phyloP scores from a whole-genome alignment of 805 yeast species.

The Torulaspora maleeae region DNA sequence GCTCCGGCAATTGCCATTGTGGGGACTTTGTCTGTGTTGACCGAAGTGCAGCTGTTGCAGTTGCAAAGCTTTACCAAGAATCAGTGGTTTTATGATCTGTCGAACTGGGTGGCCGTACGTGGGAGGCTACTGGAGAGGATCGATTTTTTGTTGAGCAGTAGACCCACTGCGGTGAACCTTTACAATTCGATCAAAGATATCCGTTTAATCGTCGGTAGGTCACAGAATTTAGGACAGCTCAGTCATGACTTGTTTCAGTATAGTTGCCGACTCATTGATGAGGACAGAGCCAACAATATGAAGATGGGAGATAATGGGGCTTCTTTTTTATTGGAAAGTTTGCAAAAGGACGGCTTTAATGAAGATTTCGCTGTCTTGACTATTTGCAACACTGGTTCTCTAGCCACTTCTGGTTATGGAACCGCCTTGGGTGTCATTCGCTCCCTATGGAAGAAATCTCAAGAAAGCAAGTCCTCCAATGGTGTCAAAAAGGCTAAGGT shows the following conservation, averaged over 20 bases:
- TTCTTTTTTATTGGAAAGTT: slow-evolving; percentile 49
- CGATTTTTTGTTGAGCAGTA: slow-evolving; percentile 62
- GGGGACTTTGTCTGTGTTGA: slow-evolving; percentile 76
- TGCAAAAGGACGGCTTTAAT: slow-evolving; percentile 44
- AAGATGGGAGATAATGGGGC: slow-evolving; percentile 80
- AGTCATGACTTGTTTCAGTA: slow-evolving; percentile 39
- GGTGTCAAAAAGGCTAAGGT: slow-evolving; percentile 26
- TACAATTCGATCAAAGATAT: slow-evolving; percentile 57
- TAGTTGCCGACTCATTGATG: slow-evolving; percentile 56
- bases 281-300: slow-evolving; percentile 73
- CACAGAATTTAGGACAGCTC: slow-evolving; percentile 26
- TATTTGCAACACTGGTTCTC: slow-evolving; percentile 92
- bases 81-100: slow-evolving; percentile 35
- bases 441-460: slow-evolving; percentile 50
- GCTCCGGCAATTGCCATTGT: slow-evolving; percentile 98
- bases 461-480: slow-evolving; percentile 24
- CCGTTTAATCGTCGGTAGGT: slow-evolving; percentile 30
- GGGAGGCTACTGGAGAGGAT: slow-evolving; percentile 44
- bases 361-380: slow-evolving; percentile 81
- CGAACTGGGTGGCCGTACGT: slow-evolving; percentile 36
- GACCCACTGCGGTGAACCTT: slow-evolving; percentile 95
- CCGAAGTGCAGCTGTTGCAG: slow-evolving; percentile 49
- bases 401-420: slow-evolving; percentile 97
- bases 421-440: slow-evolving; percentile 93
- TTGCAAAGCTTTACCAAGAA: slow-evolving; percentile 22